Base-by-base conservation (phyloP, 768 basidiomycete genomes). In the Boletus pseudopeckii region DNA sequence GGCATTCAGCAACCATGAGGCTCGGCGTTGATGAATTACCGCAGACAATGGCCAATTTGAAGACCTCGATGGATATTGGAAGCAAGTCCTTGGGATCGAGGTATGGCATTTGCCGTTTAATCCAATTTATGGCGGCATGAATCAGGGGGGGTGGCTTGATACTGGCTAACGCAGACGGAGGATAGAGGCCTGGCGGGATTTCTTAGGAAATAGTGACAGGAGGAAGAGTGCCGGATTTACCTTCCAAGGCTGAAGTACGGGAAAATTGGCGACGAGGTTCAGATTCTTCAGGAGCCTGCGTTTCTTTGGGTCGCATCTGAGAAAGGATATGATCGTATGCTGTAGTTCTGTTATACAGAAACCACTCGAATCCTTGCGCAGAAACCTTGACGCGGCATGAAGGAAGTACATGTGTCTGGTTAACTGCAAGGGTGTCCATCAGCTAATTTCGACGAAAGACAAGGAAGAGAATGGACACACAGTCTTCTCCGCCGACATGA, bases 331-430 rank as follows among this genome's bases (percentile, higher is more conserved):
- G 79, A 64, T 98, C 93, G 71, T 88, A 98, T 4, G 92, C 85
- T 4, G 90, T 82, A 4, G 92, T 95, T 45, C 85, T 78, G 71
- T 98, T 98, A 71, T 91, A 97, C 39, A 98, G 62, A 68, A 92
- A 92, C 86, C 91, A 94, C 68, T 98, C 94, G 41, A 94, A 77
- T 17, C 96, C 96, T 60, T 95, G 83, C 4, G 90, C 62, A 7
- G 84, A 84, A 28, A 94, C 65, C 50, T 90, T 85, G 30, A 98
- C 82, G 37, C 96, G 86, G 63, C 92, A 96, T 14, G 87, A 82
- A 53, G 81, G 76, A 22, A 79, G 64, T 14, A 66, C 62, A 14
- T 66, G 54, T 1, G 67, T 62, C 42, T 66, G 65, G 59, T 76
- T 73, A 39, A 69, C 76, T 78, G 53, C 15, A 45, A 56, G 22